Conservation (phyloP, 208 protist species). For the Leishmania tarentolae region DNA sequence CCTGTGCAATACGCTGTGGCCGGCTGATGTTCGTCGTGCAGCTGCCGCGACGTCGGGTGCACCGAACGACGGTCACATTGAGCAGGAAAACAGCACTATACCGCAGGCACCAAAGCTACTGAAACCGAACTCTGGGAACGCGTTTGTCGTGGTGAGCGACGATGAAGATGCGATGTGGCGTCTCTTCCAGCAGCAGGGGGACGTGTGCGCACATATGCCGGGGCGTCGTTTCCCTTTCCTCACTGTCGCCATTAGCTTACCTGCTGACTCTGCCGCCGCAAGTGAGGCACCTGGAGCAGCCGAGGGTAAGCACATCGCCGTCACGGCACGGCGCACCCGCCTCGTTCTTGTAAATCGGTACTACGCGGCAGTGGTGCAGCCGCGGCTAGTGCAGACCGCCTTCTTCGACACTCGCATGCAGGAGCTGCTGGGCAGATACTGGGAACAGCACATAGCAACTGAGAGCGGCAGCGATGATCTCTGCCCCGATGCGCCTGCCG, state of each 20-base stretch:
- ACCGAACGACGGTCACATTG: background rate
- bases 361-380: conserved; percentile 41
- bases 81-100: background rate
- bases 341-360: conserved; percentile 50
- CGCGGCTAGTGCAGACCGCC: conserved; percentile 39
- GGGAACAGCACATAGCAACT: conserved; percentile 34
- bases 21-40: conserved; percentile 1
- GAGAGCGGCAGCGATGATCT: background rate
- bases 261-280: background rate
- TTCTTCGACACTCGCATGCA: conserved; percentile 39
- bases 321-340: background rate
- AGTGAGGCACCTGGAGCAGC: too few species aligned
- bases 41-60: background rate
- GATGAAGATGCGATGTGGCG: conserved; percentile 9
- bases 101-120: background rate
- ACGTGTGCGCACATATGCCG: background rate
- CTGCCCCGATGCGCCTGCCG: conserved; percentile 14
- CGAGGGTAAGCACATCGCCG: too few species aligned
- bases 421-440: conserved; percentile 41
- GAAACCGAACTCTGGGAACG: background rate
- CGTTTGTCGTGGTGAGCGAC: conserved; percentile 29
- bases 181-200: background rate
- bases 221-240: conserved; percentile 26
- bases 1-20: conserved; percentile 68
- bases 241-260: conserved; percentile 6